A percentile compares a stretch with the other conserved stretches of the same genome.
Evolutionary conservation across 2,329 filamentous ascomycete genomes (phyloP).

Genomic region (Beauveria sp.): DNA sequence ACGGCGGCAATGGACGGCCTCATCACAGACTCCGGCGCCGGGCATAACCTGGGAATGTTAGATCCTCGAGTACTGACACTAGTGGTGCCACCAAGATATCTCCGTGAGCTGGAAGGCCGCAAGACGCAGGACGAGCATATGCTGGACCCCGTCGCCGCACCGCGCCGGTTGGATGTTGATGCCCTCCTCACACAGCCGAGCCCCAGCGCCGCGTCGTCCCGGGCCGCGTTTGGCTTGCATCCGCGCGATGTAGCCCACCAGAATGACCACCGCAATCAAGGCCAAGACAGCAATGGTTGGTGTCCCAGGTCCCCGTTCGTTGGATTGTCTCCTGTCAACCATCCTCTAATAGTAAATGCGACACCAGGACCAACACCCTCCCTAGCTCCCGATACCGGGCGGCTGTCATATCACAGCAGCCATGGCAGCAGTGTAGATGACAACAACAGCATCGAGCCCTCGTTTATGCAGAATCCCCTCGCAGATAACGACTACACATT

Average conservation of each 20-base stretch:
- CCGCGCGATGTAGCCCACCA: conserved; percentile 9
- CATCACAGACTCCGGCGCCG: background rate
- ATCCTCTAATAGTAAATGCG: background rate
- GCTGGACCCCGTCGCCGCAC: conserved; percentile 9
- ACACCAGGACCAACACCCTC: conserved; percentile 9
- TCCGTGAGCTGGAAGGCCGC: conserved; percentile 10
- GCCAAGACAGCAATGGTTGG: conserved; percentile 8
- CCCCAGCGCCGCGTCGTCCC: background rate
- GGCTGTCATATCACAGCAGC: conserved; percentile 8
- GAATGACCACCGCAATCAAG: background rate
- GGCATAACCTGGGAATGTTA: background rate
- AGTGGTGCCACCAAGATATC: conserved; percentile 1
- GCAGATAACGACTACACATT: conserved; percentile 26
- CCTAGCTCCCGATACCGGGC: conserved; percentile 5
- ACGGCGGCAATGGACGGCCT: background rate
- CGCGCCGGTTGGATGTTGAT: conserved; percentile 6
- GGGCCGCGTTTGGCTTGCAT: conserved; percentile 5
- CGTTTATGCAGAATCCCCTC: conserved; percentile 20
- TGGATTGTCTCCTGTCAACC: background rate
- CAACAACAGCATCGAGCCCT: conserved; percentile 6
- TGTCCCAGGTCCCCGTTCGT: background rate
- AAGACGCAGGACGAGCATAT: conserved; percentile 2
- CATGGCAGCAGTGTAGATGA: conserved; percentile 9
- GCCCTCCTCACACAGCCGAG: conserved; percentile 5
- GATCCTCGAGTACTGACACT: background rate